Percentiles rank a stretch among this genome's conserved stretches.
These are phyloP conservation scores for Diaporthe citri DNA, from an alignment of 2,329 filamentous ascomycete genomes.

Conservation along the genomic window DNA sequence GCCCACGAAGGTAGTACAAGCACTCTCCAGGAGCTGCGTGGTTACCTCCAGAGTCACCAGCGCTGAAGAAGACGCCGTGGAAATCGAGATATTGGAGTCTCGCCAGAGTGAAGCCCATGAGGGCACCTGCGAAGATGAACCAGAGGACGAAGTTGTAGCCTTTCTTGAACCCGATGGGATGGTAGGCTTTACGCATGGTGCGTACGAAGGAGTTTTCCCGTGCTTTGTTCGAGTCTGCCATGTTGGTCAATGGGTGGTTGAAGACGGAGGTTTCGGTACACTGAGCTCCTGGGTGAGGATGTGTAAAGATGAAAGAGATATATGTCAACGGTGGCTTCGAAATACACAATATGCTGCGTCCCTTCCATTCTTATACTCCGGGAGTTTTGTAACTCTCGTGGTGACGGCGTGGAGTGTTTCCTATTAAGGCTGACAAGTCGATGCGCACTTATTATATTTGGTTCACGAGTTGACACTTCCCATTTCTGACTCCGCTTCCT, in stretches of 20 bases:
- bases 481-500: neutral
- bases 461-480: neutral
- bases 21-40: conserved; percentile 54
- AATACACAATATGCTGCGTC: neutral
- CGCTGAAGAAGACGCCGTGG: conserved; percentile 49
- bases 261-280: neutral
- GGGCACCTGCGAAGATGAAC: conserved; percentile 55
- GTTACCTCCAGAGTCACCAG: conserved; percentile 6
- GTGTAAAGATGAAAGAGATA: neutral
- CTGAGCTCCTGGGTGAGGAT: neutral
- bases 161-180: conserved; percentile 42
- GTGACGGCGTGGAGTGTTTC: neutral
- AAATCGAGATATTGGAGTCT: conserved; percentile 62
- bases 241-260: neutral
- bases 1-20: conserved; percentile 51
- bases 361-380: neutral
- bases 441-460: neutral
- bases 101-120: conserved; percentile 62
- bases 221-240: conserved; percentile 2
- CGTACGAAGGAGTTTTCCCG: conserved; percentile 42
- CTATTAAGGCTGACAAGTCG: neutral
- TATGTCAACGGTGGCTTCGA: neutral
- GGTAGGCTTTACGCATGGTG: conserved; percentile 42
- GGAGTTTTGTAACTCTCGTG: neutral
- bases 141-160: conserved; percentile 43